phyloP scores from a whole-genome alignment of 805 yeast genomes.

The Candida parachauliodes region DNA sequence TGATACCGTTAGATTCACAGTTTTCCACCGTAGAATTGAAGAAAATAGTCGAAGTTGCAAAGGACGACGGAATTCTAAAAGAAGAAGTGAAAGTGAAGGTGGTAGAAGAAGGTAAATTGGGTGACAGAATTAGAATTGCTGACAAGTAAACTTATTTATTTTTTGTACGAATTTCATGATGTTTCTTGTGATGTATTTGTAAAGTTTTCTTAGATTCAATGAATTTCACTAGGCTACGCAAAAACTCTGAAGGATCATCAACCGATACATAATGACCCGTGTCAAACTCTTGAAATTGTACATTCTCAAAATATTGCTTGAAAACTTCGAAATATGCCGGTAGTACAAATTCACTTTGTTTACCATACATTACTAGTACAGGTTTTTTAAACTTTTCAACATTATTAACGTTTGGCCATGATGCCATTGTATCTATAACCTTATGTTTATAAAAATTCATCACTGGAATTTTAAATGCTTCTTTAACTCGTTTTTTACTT shows the following conservation, averaged over 20 bases:
- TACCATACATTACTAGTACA: conserved; percentile 43
- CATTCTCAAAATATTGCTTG: conserved; percentile 22
- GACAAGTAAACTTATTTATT: conserved; percentile 13
- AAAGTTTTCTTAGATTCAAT: too few species aligned
- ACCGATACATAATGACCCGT: conserved; percentile 39
- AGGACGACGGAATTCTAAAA: conserved; percentile 26
- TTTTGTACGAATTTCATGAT: background rate
- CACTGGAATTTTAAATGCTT: conserved; percentile 19
- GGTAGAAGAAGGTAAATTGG: conserved; percentile 19
- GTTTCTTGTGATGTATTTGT: too few species aligned
- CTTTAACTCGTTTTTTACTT: background rate
- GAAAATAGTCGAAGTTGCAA: conserved; percentile 27
- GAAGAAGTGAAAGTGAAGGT: conserved; percentile 25
- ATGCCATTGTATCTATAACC: conserved; percentile 16
- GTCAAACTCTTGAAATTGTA: conserved; percentile 18
- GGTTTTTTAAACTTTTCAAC: conserved; percentile 22
- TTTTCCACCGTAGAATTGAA: conserved; percentile 32
- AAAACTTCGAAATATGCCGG: conserved; percentile 23
- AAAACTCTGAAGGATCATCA: conserved; percentile 34
- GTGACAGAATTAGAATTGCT: conserved; percentile 27
- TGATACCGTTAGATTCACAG: conserved; percentile 39
- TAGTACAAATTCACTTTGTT: conserved; percentile 38
- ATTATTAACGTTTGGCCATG: conserved; percentile 21
- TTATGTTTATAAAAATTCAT: conserved; percentile 17
- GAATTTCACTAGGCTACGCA: conserved; percentile 12